phyloP scores from a whole-genome alignment of 306 rosid genomes.

The Fragaria iinumae region DNA sequence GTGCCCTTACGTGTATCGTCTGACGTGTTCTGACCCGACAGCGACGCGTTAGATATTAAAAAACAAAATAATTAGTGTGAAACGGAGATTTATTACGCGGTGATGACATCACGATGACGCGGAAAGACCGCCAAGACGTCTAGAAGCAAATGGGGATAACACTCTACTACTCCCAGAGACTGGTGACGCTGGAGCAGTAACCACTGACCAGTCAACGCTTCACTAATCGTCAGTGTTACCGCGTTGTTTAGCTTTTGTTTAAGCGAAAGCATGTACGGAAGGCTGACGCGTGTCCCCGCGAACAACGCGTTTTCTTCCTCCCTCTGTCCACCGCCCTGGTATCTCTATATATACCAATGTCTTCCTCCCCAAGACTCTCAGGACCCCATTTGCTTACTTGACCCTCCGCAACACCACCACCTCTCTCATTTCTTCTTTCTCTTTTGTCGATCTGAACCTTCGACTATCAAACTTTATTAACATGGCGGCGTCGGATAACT shows the following conservation, averaged over 20 bases:
- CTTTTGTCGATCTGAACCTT: no score
- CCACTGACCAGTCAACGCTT: conserved; percentile 3
- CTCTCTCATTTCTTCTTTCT: background rate
- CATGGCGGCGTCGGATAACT: conserved; percentile 53
- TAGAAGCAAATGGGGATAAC: background rate
- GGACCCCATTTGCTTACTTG: background rate
- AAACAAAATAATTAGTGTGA: background rate
- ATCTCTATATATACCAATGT: conserved; percentile 13
- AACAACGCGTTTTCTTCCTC: conserved; percentile 73
- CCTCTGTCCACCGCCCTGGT: conserved; percentile 51
- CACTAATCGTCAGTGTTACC: background rate
- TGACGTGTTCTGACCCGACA: background rate
- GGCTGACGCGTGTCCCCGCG: conserved; percentile 64
- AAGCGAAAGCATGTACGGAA: conserved; percentile 33
- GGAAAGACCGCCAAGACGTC: conserved; percentile 6
- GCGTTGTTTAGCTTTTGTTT: background rate
- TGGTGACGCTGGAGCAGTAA: background rate
- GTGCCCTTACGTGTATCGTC: background rate
- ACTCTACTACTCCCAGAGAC: background rate
- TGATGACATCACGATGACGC: conserved; percentile 21
- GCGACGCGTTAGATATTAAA: background rate
- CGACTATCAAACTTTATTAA: no score
- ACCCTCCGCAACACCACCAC: background rate
- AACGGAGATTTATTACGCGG: conserved; percentile 24
- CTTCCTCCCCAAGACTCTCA: background rate